phyloP scores from a whole-genome alignment of 768 basidiomycete genomes.

The Pleurotus tuoliensis region DNA sequence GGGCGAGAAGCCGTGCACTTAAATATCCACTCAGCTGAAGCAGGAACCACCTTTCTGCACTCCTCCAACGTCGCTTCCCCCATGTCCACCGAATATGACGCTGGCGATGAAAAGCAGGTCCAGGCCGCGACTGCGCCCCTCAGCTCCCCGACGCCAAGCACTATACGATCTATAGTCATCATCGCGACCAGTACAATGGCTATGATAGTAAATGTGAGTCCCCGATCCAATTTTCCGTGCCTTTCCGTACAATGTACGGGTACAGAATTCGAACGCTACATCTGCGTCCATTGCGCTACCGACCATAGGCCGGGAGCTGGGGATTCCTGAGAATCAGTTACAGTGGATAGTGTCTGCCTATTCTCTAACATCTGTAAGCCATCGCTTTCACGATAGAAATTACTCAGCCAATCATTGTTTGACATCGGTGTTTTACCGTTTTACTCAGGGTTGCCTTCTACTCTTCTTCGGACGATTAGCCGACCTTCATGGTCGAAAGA shows the following conservation, averaged over 20 bases:
- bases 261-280: conserved; percentile 5
- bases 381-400: neutral
- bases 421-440: conserved; percentile 12
- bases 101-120: neutral
- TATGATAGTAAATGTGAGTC: conserved; percentile 22
- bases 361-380: neutral
- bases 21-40: neutral
- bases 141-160: conserved; percentile 10
- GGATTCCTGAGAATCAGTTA: neutral
- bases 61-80: neutral
- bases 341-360: conserved; percentile 9
- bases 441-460: conserved; percentile 52
- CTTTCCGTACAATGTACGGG: neutral
- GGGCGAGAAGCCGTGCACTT: neutral
- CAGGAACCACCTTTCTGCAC: neutral
- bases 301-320: conserved; percentile 4
- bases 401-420: neutral
- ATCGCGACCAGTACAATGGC: conserved; percentile 23
- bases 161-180: conserved; percentile 17
- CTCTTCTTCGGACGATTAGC: conserved; percentile 58
- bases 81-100: neutral
- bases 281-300: conserved; percentile 8
- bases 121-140: neutral
- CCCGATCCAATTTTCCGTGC: neutral
- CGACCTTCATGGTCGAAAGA: conserved; percentile 59